phyloP scores from a whole-genome alignment of 164 flowering plant species.

The Echeveria elegans region DNA sequence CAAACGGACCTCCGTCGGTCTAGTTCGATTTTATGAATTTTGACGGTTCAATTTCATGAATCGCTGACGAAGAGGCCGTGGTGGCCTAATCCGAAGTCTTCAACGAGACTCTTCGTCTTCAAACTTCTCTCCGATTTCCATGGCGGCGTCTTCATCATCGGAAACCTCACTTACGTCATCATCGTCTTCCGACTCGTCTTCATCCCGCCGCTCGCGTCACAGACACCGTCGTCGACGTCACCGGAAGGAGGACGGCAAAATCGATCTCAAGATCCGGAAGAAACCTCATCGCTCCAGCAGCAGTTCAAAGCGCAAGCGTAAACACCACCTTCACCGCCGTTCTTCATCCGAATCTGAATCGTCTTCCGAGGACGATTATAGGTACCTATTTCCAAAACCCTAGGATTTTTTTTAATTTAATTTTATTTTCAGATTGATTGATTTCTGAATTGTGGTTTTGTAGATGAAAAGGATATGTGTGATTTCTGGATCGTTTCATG shows the following conservation, averaged over 20 bases:
- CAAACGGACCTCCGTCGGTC: too few relatives aligned
- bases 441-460: neutral
- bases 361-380: conserved; percentile 30
- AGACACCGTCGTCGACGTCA: conserved; percentile 30
- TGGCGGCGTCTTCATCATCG: conserved; percentile 16
- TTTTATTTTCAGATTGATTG: neutral
- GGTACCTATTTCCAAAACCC: conserved; percentile 19
- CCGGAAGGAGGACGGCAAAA: conserved; percentile 28
- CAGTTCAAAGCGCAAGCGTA: conserved; percentile 46
- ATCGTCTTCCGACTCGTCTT: conserved; percentile 25
- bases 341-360: conserved; percentile 22
- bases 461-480: neutral
- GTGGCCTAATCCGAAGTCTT: neutral
- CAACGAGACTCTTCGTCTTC: neutral
- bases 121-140: neutral
- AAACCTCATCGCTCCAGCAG: conserved; percentile 29
- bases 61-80: neutral
- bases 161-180: conserved; percentile 28
- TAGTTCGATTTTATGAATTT: too few relatives aligned
- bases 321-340: conserved; percentile 19
- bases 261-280: conserved; percentile 48
- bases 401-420: neutral
- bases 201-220: conserved; percentile 24
- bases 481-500: too few relatives aligned
- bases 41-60: neutral